These are phyloP conservation scores for Nelumbo lutea DNA, from an alignment of 164 flowering plant genomes.

Conservation along the genomic window DNA sequence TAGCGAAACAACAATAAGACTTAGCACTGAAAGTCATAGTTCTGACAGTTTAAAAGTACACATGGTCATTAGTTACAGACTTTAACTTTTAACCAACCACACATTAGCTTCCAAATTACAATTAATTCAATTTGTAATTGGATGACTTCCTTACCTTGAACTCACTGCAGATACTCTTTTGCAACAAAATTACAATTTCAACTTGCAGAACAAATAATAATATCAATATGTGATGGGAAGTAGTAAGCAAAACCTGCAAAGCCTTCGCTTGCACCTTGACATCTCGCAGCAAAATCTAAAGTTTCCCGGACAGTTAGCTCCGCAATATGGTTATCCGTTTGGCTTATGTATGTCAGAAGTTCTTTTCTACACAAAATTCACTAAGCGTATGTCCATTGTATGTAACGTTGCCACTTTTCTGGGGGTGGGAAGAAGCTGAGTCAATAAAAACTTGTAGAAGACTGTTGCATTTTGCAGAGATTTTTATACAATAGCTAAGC, in stretches of 20 bases:
- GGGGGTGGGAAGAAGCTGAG: conserved; percentile 1
- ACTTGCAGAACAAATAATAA: not conserved
- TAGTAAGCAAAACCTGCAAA: conserved; percentile 48
- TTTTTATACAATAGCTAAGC: too few species aligned
- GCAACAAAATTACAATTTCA: not conserved
- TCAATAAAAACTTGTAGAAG: not conserved
- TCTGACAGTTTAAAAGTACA: not conserved
- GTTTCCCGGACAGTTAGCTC: conserved; percentile 92
- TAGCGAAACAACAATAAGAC: not conserved
- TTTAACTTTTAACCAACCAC: not conserved
- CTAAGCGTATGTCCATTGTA: conserved; percentile 64
- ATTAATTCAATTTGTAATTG: too few species aligned
- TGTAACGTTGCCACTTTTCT: conserved; percentile 65
- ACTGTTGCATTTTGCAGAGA: not conserved
- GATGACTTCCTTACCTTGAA: too few species aligned
- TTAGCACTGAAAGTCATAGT: too few species aligned
- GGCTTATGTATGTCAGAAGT: conserved; percentile 85
- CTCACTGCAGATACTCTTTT: too few species aligned
- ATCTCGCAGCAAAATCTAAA: conserved; percentile 83
- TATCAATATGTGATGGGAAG: not conserved
- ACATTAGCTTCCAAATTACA: not conserved
- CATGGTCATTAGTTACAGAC: not conserved
- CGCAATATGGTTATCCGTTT: conserved; percentile 76
- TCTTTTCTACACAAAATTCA: conserved; percentile 58
- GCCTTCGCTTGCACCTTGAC: conserved; percentile 70